These are phyloP conservation scores for Xylaria sp. DNA, from an alignment of 2,329 filamentous ascomycete species.

Conservation along the genomic window DNA sequence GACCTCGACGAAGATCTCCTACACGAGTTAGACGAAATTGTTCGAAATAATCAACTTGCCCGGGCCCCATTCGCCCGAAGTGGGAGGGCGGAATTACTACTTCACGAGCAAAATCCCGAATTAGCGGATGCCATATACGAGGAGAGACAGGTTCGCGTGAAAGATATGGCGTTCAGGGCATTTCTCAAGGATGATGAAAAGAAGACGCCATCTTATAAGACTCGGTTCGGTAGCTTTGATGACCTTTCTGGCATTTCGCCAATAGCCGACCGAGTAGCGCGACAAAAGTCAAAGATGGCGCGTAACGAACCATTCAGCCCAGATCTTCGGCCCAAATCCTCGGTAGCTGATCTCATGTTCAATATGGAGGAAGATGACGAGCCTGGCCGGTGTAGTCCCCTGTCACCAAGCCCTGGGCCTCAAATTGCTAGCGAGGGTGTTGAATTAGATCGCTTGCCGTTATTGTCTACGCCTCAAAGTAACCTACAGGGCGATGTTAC, in stretches of 20 bases:
- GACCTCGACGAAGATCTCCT: conserved; percentile 86
- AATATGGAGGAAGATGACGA: conserved; percentile 86
- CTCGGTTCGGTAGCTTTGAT: conserved; percentile 68
- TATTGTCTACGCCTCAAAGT: conserved; percentile 46
- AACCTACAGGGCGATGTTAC: conserved; percentile 46
- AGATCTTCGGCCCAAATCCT: conserved; percentile 69
- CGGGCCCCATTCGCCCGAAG: conserved; percentile 79
- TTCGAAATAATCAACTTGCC: conserved; percentile 81
- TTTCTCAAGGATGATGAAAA: conserved; percentile 69
- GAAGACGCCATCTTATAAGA: conserved; percentile 64
- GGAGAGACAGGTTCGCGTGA: conserved; percentile 71
- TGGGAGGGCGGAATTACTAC: conserved; percentile 68
- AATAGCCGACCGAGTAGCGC: conserved; percentile 49
- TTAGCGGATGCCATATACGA: conserved; percentile 70
- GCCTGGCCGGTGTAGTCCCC: conserved; percentile 40
- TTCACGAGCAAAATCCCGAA: conserved; percentile 69
- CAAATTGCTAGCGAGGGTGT: conserved; percentile 22
- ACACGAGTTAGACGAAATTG: conserved; percentile 77
- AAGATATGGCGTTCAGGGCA: conserved; percentile 74
- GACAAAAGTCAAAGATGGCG: conserved; percentile 52
- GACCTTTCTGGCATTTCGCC: conserved; percentile 55
- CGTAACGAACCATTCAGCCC: conserved; percentile 69
- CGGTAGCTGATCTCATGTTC: conserved; percentile 81
- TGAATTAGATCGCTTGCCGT: conserved; percentile 41
- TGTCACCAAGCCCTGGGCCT: conserved; percentile 36